Percentiles rank a stretch among this genome's conserved stretches.
phyloP scores from a whole-genome alignment of 176 grass and related monocot species.

The Pontederia paniculata region DNA sequence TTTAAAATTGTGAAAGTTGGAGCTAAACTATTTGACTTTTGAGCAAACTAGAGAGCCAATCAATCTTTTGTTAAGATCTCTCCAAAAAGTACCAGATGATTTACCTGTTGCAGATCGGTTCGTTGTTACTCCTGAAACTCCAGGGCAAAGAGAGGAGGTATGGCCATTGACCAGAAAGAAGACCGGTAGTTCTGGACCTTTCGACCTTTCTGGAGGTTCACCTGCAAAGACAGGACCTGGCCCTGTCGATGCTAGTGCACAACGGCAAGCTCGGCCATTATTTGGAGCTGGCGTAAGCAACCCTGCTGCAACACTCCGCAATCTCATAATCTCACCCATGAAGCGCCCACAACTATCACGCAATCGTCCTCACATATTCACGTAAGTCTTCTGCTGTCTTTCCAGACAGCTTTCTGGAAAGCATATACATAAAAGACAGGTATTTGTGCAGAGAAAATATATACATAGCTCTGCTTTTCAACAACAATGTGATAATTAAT shows the following conservation, averaged over 20 bases:
- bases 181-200: slow-evolving; percentile 25
- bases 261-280: slow-evolving; percentile 12
- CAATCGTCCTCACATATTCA: slow-evolving; percentile 42
- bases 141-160: slow-evolving; percentile 56
- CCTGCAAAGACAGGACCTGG: slow-evolving; percentile 29
- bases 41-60: slow-evolving; percentile 5
- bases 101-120: slow-evolving; percentile 56
- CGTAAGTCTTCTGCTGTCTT: slow-evolving; percentile 14
- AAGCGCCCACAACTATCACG: slow-evolving; percentile 38
- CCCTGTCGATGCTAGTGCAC: slow-evolving; percentile 39
- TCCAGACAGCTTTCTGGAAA: neutral
- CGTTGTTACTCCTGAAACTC: slow-evolving; percentile 70
- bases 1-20: too few species aligned
- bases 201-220: slow-evolving; percentile 45
- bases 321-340: slow-evolving; percentile 52
- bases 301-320: slow-evolving; percentile 35
- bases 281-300: slow-evolving; percentile 26
- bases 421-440: neutral
- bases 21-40: neutral
- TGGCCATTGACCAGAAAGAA: slow-evolving; percentile 32
- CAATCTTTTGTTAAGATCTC: slow-evolving; percentile 26
- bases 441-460: neutral
- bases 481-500: neutral
- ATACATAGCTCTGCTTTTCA: neutral
- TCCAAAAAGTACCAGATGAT: slow-evolving; percentile 64